Evolutionary conservation across 306 rosid genomes (phyloP), one percentile per base, ranked within the genome.

Genomic region (Pachyrhizus erosus): DNA sequence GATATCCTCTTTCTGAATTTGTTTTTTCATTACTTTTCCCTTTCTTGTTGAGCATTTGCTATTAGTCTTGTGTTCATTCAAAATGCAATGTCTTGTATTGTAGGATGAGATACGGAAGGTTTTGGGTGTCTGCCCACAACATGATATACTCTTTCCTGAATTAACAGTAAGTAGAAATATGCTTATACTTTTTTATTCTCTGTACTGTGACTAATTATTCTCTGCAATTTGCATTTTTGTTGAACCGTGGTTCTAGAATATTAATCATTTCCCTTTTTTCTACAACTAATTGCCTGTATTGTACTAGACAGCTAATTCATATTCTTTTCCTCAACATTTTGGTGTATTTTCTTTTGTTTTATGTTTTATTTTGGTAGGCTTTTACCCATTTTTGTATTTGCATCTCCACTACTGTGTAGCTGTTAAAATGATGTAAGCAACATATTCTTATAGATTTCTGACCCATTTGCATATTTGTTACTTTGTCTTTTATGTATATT

Each of bases 81-180:
- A 34, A 49, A 73, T 80, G 73, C 24, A 43, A 70, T 62, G 15
- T 79, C 76, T 69, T 80, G 76, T 66, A 67, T 48, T 90, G 87
- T 83, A 96, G 99, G 97, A 93, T 83, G 99, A 96, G 84, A 93
- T 96, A 88, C 96, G 99, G 84, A 93, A 89, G 87, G 89, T 87
- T 77, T 89, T 96, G 86, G 99, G 99, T 67, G 98, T 96, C 65
- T 96, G 99, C 81, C 99, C 99, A 68, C 99, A 96, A 61, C 85
- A 89, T 85, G 99, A 96, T 86, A 93, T 96, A 84, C 97, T 96
- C 74, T 96, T 93, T 81, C 93, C 90, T 65, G 99, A 96, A 83
- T 81, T 96, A 88, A 92, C 97, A 27, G 99, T 96, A 86, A 91
- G 98, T 78, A 67, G 76, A 87, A 69, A 43, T 37, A 57, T 73